Percentiles rank a stretch among this genome's conserved stretches.
Conservation (phyloP, 805 yeast genomes). For the Maudiozyma saulgeensis region DNA sequence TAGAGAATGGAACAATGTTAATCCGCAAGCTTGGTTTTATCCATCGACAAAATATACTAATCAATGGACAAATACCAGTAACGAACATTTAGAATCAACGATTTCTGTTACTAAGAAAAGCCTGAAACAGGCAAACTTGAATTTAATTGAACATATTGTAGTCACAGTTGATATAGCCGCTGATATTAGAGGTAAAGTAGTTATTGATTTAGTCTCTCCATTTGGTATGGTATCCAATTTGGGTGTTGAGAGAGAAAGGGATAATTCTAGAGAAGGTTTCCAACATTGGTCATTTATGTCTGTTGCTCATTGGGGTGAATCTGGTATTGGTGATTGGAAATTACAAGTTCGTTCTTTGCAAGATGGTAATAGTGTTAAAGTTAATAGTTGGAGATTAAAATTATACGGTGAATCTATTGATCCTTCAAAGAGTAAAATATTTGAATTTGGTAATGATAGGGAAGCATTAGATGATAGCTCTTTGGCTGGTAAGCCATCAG, state of each 20-base stretch:
- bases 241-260: conserved; percentile 58
- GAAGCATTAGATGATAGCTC: conserved; percentile 17
- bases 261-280: conserved; percentile 50
- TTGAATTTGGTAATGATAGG: conserved; percentile 34
- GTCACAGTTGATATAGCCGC: conserved; percentile 66
- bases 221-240: conserved; percentile 61
- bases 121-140: conserved; percentile 49
- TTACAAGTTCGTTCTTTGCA: conserved; percentile 47
- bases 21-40: conserved; percentile 81
- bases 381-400: conserved; percentile 66
- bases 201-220: conserved; percentile 64
- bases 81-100: conserved; percentile 27
- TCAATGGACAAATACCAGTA: conserved; percentile 16
- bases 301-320: conserved; percentile 99
- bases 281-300: conserved; percentile 85
- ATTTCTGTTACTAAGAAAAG: conserved; percentile 40
- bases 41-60: conserved; percentile 34
- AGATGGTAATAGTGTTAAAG: conserved; percentile 30
- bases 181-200: conserved; percentile 57
- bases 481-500: not conserved
- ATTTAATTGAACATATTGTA: conserved; percentile 75
- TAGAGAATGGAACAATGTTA: conserved; percentile 68
- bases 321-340: conserved; percentile 78
- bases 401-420: conserved; percentile 76
- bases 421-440: conserved; percentile 49